Percentiles rank a stretch among this genome's conserved stretches.
Conservation (phyloP, 2,329 filamentous ascomycete species). For the Cercospora sp. region DNA sequence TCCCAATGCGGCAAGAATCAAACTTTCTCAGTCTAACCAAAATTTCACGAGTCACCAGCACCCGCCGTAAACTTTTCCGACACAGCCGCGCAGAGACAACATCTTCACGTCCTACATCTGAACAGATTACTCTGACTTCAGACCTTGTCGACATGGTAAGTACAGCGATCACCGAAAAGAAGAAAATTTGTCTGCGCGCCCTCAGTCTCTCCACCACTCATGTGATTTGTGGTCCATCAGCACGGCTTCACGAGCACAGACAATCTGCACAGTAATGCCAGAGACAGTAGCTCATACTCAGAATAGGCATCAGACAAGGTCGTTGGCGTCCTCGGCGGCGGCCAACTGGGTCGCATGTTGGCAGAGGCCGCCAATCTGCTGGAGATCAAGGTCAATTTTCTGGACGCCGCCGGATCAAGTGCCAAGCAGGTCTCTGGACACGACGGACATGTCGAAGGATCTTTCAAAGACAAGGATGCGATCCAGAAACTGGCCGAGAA, state of each 20-base stretch:
- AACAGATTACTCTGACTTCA: background rate
- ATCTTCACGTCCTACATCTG: background rate
- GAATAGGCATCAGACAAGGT: slow-evolving; percentile 25
- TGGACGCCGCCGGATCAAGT: slow-evolving; percentile 74
- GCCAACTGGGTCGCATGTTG: slow-evolving; percentile 83
- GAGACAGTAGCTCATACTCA: background rate
- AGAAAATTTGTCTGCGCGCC: background rate
- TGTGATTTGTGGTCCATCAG: background rate
- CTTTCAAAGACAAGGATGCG: slow-evolving; percentile 78
- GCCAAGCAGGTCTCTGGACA: slow-evolving; percentile 84
- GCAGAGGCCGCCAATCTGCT: slow-evolving; percentile 80
- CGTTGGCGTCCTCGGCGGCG: slow-evolving; percentile 48
- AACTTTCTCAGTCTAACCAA: background rate
- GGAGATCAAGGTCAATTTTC: slow-evolving; percentile 74
- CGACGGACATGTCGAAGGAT: slow-evolving; percentile 73
- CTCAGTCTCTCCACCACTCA: background rate
- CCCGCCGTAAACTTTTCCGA: background rate
- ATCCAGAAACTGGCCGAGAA: slow-evolving; percentile 75
- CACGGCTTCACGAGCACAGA: background rate
- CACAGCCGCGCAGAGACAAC: background rate
- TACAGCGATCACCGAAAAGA: background rate
- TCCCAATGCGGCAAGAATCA: slow-evolving; percentile 4
- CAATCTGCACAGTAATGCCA: background rate
- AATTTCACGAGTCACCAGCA: slow-evolving; percentile 2
- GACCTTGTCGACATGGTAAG: background rate